Evolutionary conservation across 2,329 filamentous ascomycete genomes (phyloP).

Genomic region (Coniochaeta sp.): DNA sequence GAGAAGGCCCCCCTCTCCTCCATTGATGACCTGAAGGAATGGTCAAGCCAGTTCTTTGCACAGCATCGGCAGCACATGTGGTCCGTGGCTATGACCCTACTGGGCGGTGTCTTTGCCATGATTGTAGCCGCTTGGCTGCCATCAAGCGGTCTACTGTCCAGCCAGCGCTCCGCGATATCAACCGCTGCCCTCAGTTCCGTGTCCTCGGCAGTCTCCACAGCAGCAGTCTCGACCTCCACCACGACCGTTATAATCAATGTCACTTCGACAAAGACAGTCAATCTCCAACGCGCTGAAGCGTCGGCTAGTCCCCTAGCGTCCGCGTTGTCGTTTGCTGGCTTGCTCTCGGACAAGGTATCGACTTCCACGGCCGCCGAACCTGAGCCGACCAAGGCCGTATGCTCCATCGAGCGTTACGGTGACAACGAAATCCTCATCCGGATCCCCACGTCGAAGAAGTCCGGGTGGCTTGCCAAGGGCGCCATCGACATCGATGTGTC

Average conservation of each 20-base stretch:
- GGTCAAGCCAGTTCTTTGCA: neutral
- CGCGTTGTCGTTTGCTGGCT: conserved; percentile 29
- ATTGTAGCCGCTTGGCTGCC: neutral
- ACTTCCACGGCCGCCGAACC: conserved; percentile 12
- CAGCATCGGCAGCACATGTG: neutral
- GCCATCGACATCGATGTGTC: conserved; percentile 50
- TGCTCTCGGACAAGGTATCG: conserved; percentile 29
- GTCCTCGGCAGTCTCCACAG: conserved; percentile 7
- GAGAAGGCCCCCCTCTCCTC: neutral
- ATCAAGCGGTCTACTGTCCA: neutral
- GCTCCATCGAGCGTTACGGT: conserved; percentile 37
- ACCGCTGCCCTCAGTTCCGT: conserved; percentile 3
- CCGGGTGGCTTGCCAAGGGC: conserved; percentile 47
- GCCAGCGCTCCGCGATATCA: neutral
- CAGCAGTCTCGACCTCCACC: conserved; percentile 15
- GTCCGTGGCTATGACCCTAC: neutral
- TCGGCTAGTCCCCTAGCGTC: conserved; percentile 19
- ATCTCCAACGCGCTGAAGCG: conserved; percentile 17
- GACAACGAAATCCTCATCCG: conserved; percentile 47
- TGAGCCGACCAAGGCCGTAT: conserved; percentile 27
- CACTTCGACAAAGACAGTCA: conserved; percentile 28
- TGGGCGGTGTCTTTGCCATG: neutral
- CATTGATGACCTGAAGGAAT: neutral
- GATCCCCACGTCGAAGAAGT: conserved; percentile 43
- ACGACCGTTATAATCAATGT: conserved; percentile 28